Percentiles rank a stretch among this genome's conserved stretches.
Evolutionary conservation across 495 filamentous ascomycete genomes (phyloP).

Genomic region (Viridothelium virens): DNA sequence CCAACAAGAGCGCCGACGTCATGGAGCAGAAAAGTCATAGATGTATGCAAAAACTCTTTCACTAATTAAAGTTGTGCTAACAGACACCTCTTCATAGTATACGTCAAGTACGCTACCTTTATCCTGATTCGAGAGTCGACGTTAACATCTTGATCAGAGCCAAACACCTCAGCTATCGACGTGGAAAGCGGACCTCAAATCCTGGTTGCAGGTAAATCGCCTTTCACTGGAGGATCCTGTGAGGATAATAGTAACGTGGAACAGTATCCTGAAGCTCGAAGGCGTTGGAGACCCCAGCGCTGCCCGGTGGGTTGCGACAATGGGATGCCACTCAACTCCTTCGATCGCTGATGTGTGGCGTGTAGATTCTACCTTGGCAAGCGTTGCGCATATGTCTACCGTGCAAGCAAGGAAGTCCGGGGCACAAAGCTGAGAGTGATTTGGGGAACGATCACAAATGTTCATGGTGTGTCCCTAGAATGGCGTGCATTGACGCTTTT

Average conservation of each 20-base stretch:
- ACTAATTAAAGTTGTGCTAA: background rate
- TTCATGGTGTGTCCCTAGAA: constrained; percentile 59
- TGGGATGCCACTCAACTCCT: no score
- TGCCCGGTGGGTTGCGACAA: constrained; percentile 58
- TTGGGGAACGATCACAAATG: constrained; percentile 96
- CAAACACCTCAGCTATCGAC: constrained; percentile 90
- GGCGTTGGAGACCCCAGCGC: constrained; percentile 81
- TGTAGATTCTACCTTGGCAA: constrained; percentile 84
- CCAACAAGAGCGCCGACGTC: background rate
- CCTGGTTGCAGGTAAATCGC: constrained; percentile 50
- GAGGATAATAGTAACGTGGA: constrained; percentile 12
- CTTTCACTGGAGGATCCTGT: background rate
- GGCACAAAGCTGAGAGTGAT: constrained; percentile 97
- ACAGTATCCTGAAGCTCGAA: constrained; percentile 77
- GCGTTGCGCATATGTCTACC: constrained; percentile 95
- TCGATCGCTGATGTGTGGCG: background rate
- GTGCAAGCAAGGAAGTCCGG: constrained; percentile 80
- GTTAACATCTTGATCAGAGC: constrained; percentile 50
- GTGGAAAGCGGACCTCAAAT: constrained; percentile 75
- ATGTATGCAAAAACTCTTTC: background rate
- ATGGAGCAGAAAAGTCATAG: constrained; percentile 7
- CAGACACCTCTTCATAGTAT: background rate
- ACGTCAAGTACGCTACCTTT: background rate
- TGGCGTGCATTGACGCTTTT: background rate
- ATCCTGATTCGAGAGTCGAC: background rate